phyloP scores from a whole-genome alignment of 768 basidiomycete genomes.

The Naematelia aurantialba region DNA sequence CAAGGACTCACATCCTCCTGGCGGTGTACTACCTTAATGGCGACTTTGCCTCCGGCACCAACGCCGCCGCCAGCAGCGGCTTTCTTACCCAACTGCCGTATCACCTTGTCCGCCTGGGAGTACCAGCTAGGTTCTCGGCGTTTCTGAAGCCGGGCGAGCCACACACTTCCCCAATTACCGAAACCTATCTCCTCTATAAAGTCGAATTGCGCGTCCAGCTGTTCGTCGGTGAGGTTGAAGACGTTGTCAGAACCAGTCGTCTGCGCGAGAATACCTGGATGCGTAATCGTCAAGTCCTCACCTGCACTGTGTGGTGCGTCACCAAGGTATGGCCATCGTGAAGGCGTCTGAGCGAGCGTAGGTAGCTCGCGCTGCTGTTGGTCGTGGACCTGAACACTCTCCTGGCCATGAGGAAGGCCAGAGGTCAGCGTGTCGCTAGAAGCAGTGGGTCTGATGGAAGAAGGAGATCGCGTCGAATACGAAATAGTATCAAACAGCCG shows the following conservation, averaged over 20 bases:
- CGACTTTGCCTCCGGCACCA: constrained; percentile 54
- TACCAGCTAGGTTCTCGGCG: constrained; percentile 10
- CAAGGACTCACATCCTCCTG: constrained; percentile 56
- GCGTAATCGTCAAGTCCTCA: constrained; percentile 1
- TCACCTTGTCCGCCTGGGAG: not conserved
- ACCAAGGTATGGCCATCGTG: not conserved
- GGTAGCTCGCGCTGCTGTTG: not conserved
- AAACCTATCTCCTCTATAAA: constrained; percentile 47
- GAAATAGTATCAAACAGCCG: constrained; percentile 7
- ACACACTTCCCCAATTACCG: constrained; percentile 49
- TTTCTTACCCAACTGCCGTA: constrained; percentile 18
- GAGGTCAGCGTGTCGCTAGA: constrained; percentile 7
- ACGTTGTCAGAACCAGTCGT: constrained; percentile 21
- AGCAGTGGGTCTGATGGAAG: not conserved
- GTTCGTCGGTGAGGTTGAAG: constrained; percentile 38
- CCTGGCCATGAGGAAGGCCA: not conserved
- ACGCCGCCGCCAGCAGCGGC: constrained; percentile 22
- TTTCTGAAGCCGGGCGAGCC: constrained; percentile 33
- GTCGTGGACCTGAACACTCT: not conserved
- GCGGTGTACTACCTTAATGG: constrained; percentile 90
- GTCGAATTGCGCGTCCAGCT: constrained; percentile 34
- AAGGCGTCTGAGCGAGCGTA: not conserved
- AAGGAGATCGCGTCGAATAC: constrained; percentile 7
- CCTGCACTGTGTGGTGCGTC: constrained; percentile 1
- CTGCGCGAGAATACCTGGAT: constrained; percentile 23